These are phyloP conservation scores for Fonsecaea pedrosoi DNA, from an alignment of 2,329 filamentous ascomycete species.

Conservation along the genomic window DNA sequence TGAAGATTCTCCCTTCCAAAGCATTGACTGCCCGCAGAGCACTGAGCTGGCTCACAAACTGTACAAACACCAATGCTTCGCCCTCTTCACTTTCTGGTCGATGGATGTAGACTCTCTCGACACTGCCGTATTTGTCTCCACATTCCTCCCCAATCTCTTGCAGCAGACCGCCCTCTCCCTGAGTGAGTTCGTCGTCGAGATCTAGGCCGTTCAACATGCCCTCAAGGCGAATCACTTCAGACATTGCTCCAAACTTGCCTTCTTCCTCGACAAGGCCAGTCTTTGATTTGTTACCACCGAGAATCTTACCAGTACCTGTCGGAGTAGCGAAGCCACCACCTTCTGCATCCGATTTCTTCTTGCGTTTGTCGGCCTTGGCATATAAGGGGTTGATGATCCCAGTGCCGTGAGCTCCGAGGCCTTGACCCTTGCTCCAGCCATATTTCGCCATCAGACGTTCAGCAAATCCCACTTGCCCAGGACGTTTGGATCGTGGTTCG, in stretches of 20 bases:
- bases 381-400: slow-evolving; percentile 86
- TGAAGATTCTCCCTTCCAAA: slow-evolving; percentile 84
- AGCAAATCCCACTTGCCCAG: slow-evolving; percentile 84
- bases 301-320: slow-evolving; percentile 75
- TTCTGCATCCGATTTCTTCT: slow-evolving; percentile 77
- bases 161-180: slow-evolving; percentile 68
- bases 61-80: slow-evolving; percentile 79
- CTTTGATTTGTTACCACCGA: slow-evolving; percentile 67
- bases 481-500: slow-evolving; percentile 66
- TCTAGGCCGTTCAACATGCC: slow-evolving; percentile 90
- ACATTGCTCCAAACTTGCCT: slow-evolving; percentile 74
- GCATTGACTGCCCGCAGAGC: slow-evolving; percentile 89
- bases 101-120: slow-evolving; percentile 76
- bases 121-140: slow-evolving; percentile 82
- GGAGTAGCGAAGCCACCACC: slow-evolving; percentile 78
- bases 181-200: slow-evolving; percentile 76
- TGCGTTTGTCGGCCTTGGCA: slow-evolving; percentile 84
- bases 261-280: slow-evolving; percentile 58
- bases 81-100: slow-evolving; percentile 48
- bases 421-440: slow-evolving; percentile 87
- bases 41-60: slow-evolving; percentile 85
- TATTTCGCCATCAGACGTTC: slow-evolving; percentile 90
- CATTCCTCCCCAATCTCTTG: slow-evolving; percentile 98
- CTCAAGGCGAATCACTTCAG: slow-evolving; percentile 78
- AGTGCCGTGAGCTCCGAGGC: slow-evolving; percentile 79